phyloP scores from a whole-genome alignment of 768 basidiomycete genomes.

The Stropharia rugosoannulata region DNA sequence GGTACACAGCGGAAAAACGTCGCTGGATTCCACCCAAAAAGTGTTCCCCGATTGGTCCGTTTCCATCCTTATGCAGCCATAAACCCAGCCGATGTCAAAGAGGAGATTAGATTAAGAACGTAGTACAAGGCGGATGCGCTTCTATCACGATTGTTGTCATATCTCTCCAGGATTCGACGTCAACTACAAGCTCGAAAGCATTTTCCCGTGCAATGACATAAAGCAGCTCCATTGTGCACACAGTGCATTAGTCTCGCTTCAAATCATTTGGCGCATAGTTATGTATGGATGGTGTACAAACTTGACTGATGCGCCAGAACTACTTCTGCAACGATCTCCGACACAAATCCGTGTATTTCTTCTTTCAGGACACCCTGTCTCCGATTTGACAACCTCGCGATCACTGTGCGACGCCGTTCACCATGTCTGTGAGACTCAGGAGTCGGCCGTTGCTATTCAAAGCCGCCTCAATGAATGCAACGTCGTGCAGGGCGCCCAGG shows the following conservation, averaged over 20 bases:
- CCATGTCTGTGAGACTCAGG: slow-evolving; percentile 52
- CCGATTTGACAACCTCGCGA: slow-evolving; percentile 12
- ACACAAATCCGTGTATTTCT: slow-evolving; percentile 15
- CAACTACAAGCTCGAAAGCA: no score
- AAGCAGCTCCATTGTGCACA: no score
- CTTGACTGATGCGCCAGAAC: neutral
- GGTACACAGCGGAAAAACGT: neutral
- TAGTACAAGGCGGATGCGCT: no score
- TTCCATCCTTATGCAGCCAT: slow-evolving; percentile 1
- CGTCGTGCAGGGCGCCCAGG: slow-evolving; percentile 63
- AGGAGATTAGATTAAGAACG: no score
- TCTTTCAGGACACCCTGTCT: slow-evolving; percentile 8
- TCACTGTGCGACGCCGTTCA: slow-evolving; percentile 7
- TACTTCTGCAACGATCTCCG: slow-evolving; percentile 14
- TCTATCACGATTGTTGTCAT: no score
- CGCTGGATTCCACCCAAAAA: slow-evolving; percentile 1
- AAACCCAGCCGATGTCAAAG: neutral
- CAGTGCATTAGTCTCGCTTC: no score
- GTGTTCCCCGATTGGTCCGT: neutral
- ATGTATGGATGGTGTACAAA: slow-evolving; percentile 3
- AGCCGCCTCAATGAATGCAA: slow-evolving; percentile 78
- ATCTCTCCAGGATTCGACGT: no score
- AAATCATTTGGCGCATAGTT: neutral
- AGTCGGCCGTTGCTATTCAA: slow-evolving; percentile 63
- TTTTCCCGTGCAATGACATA: no score